Evolutionary conservation across 352 stramenopile genomes (phyloP).

Genomic region (Phytophthora agathidicida): DNA sequence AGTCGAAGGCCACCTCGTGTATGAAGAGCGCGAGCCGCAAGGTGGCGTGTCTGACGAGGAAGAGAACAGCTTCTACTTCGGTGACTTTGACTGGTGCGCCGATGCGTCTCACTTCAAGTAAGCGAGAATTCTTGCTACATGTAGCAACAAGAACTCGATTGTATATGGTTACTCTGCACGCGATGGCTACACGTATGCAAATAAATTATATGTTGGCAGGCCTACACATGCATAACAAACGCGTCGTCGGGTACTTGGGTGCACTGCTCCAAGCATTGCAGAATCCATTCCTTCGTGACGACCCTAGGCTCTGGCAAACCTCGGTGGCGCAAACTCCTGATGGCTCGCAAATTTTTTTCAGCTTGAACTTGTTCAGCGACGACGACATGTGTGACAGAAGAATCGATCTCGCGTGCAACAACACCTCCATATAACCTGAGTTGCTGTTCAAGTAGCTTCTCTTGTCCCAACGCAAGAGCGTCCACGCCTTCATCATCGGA

Average conservation of each 20-base stretch:
- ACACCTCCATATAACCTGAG: constrained; percentile 62
- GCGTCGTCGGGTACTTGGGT: constrained; percentile 59
- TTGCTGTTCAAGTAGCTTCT: constrained; percentile 67
- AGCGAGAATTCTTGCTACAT: neutral
- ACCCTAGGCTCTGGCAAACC: constrained; percentile 52
- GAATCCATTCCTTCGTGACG: constrained; percentile 69
- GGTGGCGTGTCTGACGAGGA: constrained; percentile 30
- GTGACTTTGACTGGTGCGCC: constrained; percentile 81
- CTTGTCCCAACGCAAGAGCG: constrained; percentile 28
- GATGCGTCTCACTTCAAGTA: constrained; percentile 53
- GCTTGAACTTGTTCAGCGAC: constrained; percentile 41
- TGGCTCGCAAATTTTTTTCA: constrained; percentile 44
- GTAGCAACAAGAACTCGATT: constrained; percentile 4
- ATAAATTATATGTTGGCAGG: constrained; percentile 48
- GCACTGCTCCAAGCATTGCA: constrained; percentile 49
- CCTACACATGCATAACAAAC: constrained; percentile 64
- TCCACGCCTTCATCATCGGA: constrained; percentile 13
- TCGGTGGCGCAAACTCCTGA: constrained; percentile 55
- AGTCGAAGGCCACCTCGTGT: constrained; percentile 65
- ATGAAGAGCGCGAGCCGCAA: constrained; percentile 50
- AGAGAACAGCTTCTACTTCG: constrained; percentile 54
- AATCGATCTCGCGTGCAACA: constrained; percentile 44
- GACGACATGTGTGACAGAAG: constrained; percentile 71
- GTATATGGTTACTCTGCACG: neutral
- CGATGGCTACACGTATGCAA: constrained; percentile 14